These are phyloP conservation scores for Lasiosphaeris hirsuta DNA, from an alignment of 495 filamentous ascomycete species.

Conservation along the genomic window DNA sequence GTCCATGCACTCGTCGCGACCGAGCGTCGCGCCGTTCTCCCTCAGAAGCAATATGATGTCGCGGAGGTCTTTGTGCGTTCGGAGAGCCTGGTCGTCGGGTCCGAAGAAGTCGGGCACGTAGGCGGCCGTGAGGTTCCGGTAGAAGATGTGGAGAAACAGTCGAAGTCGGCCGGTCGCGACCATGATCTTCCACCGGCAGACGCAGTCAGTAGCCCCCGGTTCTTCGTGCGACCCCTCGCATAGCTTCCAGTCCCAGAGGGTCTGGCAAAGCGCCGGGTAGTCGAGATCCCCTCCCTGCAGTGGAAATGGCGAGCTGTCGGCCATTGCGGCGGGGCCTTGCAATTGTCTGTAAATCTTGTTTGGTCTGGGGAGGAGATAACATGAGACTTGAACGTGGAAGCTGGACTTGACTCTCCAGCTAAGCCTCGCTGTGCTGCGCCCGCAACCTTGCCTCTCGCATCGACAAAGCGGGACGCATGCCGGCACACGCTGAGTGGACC, in stretches of 20 bases:
- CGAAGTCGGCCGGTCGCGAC: slow-evolving; percentile 12
- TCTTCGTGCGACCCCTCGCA: slow-evolving; percentile 13
- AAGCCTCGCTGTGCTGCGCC: too few species aligned
- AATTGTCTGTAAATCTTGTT: too few species aligned
- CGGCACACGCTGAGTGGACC: too few species aligned
- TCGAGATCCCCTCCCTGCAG: slow-evolving; percentile 12
- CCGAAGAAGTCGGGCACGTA: slow-evolving; percentile 28
- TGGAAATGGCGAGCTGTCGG: slow-evolving; percentile 11
- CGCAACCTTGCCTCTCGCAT: too few species aligned
- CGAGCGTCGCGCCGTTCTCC: slow-evolving; percentile 6
- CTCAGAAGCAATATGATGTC: slow-evolving; percentile 24
- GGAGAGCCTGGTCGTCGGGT: slow-evolving; percentile 20
- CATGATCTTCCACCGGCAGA: slow-evolving; percentile 15
- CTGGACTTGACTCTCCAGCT: too few species aligned
- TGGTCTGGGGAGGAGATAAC: too few species aligned
- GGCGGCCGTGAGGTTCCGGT: slow-evolving; percentile 21
- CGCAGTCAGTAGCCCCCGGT: neutral
- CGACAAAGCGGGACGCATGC: too few species aligned
- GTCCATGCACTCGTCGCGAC: slow-evolving; percentile 4
- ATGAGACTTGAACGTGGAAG: too few species aligned
- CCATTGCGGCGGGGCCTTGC: too few species aligned
- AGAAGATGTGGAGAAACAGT: slow-evolving; percentile 32
- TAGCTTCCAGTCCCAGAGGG: slow-evolving; percentile 32
- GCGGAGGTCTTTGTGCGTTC: slow-evolving; percentile 28
- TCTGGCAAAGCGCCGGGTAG: slow-evolving; percentile 16